A percentile compares a stretch with the other conserved stretches of the same genome.
These are phyloP conservation scores for Pseudocercospora macadamiae DNA, from an alignment of 2,329 filamentous ascomycete species.

Conservation along the genomic window DNA sequence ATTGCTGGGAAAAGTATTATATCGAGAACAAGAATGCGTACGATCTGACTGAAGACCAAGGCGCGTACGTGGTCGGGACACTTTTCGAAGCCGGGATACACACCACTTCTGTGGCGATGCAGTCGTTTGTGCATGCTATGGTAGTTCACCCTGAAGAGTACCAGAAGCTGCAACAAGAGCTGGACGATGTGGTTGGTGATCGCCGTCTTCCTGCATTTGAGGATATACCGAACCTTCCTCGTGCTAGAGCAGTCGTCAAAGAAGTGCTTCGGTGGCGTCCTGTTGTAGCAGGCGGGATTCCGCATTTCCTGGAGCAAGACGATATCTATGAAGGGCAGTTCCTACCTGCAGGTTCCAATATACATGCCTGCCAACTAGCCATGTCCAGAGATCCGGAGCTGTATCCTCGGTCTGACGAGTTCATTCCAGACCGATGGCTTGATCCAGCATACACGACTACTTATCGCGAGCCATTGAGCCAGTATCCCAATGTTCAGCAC, in stretches of 20 bases:
- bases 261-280: conserved; percentile 63
- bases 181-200: conserved; percentile 41
- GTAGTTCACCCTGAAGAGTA: conserved; percentile 29
- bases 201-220: conserved; percentile 56
- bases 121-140: conserved; percentile 38
- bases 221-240: conserved; percentile 57
- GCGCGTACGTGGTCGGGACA: conserved; percentile 38
- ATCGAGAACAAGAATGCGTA: conserved; percentile 29
- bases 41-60: conserved; percentile 34
- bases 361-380: conserved; percentile 48
- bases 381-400: conserved; percentile 17
- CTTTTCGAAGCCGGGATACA: conserved; percentile 38
- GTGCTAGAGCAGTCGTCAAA: conserved; percentile 59
- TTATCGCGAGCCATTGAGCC: conserved; percentile 55
- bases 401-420: conserved; percentile 15
- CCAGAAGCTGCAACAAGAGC: conserved; percentile 36
- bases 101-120: conserved; percentile 39
- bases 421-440: conserved; percentile 56
- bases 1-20: conserved; percentile 33
- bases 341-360: conserved; percentile 58
- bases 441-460: conserved; percentile 54
- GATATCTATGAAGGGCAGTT: conserved; percentile 59
- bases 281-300: conserved; percentile 48
- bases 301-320: conserved; percentile 50
- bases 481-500: conserved; percentile 58